Evolutionary conservation across 441 rosid species (phyloP).

Genomic region (Theobroma grandiflorum): DNA sequence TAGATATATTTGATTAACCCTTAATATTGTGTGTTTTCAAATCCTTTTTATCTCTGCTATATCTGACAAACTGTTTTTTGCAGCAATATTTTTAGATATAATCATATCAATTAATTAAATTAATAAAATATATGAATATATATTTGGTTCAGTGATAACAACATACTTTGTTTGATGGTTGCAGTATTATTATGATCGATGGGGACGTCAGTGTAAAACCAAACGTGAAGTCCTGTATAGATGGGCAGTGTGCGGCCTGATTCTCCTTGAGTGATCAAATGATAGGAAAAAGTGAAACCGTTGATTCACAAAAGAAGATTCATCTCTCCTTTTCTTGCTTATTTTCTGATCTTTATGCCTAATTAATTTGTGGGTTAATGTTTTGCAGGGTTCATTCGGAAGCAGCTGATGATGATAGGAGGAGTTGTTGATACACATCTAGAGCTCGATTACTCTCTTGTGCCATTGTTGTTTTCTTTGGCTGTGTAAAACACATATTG

Average conservation of each 20-base stretch:
- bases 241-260: conserved; percentile 22
- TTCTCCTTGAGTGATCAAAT: not conserved
- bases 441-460: not conserved
- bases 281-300: not conserved
- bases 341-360: not conserved
- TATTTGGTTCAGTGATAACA: too few relatives aligned
- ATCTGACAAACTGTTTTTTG: too few relatives aligned
- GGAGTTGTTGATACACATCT: not conserved
- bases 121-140: too few relatives aligned
- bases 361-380: not conserved
- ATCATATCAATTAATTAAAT: too few relatives aligned
- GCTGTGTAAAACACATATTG: not conserved
- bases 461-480: not conserved
- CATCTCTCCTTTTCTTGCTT: not conserved
- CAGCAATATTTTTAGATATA: too few relatives aligned
- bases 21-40: not conserved
- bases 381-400: not conserved
- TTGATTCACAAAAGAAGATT: not conserved
- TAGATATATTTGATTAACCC: not conserved
- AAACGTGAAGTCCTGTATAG: conserved; percentile 20
- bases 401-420: not conserved
- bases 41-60: too few relatives aligned
- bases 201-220: not conserved
- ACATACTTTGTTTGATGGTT: not conserved
- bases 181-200: not conserved